Base-by-base conservation (phyloP, 306 rosid species). In the Abrus pulchellus region DNA sequence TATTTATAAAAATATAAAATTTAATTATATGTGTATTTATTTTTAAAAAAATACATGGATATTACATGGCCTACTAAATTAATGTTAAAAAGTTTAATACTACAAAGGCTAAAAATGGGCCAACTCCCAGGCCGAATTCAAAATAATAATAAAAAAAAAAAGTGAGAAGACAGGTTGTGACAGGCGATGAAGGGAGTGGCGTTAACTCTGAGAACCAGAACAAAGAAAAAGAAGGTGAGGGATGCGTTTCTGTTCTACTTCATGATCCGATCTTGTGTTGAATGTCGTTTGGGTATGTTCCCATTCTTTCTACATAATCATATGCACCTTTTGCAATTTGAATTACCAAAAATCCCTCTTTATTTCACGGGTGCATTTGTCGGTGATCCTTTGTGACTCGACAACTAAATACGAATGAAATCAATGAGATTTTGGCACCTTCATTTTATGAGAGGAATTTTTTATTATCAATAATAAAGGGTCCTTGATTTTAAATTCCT, bases 211-310 rank as follows among this genome's bases (percentile, higher is more conserved):
- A 20, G 27, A n/a, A 64, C 12, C 50, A 20, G 20, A 20, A 20
- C 20, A 20, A 20, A 20, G 20, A 20, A 20, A 20, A 20, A 40
- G 33, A 65, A 65, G 71, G 33, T 38, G 50, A 65, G 49, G 29
- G 13, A 66, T 14, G 13, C 6, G 13, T 41, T 66, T 66, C 71
- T 41, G 52, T 14, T 66, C 32, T 66, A 13, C 52, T 66, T 66
- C 34, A 2, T 66, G n/a, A 43, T 4, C n/a, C 33, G 8, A 20
- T 66, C 53, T 27, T 20, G 71, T 14, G 3, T 20, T 55, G 61
- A 20, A 55, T 27, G 49, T 44, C 10, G 61, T 20, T 20, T 29
- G 33, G 10, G 13, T 36, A n/a, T 6, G 33, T 64, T 64, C 8
- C 10, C 50, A 14, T 66, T 66, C 72, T 20, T 66, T 6, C 44